Evolutionary conservation across 352 stramenopile species (phyloP), one percentile per base, ranked within the genome.

Genomic region (Pythium sukuiense): DNA sequence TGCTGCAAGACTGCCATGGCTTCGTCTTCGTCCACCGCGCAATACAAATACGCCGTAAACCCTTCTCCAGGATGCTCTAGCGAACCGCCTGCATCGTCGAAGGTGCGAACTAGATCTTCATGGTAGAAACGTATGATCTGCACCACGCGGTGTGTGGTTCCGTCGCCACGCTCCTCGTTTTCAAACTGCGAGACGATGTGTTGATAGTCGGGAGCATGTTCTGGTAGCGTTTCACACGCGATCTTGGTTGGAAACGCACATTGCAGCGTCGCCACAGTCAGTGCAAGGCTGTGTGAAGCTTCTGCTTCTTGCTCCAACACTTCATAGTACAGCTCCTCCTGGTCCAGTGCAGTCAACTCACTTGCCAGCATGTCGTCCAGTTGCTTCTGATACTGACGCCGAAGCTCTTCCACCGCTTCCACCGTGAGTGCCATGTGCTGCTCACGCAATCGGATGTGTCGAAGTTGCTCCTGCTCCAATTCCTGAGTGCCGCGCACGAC

Each of bases 121-220:
- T 88, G 72, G 48, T 78, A 83, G 39, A 77, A 81, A 5, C 81
- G 73, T 54, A 87, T 76, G 20, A 83, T 76, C 59, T 85, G 70
- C 27, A 89, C 55, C 11, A 89, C 55, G 33, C 7, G 59, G 39
- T 8, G 41, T 57, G 24, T 53, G 45, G 24, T 63, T 30, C 14
- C 65, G 11, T 55, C 49, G 26, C 57, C n/a, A n/a, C n/a, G n/a
- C n/a, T n/a, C n/a, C n/a, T n/a, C n/a, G n/a, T n/a, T 43, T 5
- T 56, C 18, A 35, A 90, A 86, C 20, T 71, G 67, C 1, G 71
- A 68, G 1, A 70, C 60, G 5, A 92, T 87, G 45, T 79, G 79
- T 43, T 74, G 76, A 53, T 68, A 74, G 45, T 89, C 83, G 3
- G 79, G 66, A 6, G 71, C 73, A 50, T 88, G 76, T 12, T 77